phyloP scores from a whole-genome alignment of 306 rosid species.

The Citrullus mucosospermus region DNA sequence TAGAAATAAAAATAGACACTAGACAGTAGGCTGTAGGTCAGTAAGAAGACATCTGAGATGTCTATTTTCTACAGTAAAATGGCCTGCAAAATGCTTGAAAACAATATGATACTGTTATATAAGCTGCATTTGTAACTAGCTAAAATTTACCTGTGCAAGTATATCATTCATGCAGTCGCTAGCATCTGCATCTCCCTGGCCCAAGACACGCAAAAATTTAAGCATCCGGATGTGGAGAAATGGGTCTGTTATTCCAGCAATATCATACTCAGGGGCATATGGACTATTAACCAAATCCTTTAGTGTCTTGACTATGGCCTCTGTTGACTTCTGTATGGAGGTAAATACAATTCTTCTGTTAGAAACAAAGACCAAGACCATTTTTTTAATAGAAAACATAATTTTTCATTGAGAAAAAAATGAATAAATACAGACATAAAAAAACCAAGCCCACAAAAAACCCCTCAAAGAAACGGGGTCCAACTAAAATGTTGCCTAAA shows the following conservation, averaged over 20 bases:
- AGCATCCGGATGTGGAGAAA: constrained; percentile 92
- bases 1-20: background rate
- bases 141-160: constrained; percentile 86
- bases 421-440: too few species aligned
- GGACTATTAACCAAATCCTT: constrained; percentile 86
- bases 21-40: background rate
- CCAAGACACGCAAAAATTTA: constrained; percentile 75
- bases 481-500: too few species aligned
- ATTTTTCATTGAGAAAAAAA: too few species aligned
- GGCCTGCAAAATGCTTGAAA: background rate
- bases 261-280: constrained; percentile 88
- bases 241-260: constrained; percentile 96
- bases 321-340: constrained; percentile 71
- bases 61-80: background rate
- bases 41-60: background rate
- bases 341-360: constrained; percentile 16
- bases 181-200: constrained; percentile 87
- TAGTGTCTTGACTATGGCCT: constrained; percentile 71
- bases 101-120: background rate
- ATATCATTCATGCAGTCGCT: constrained; percentile 94
- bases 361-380: background rate
- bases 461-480: too few species aligned
- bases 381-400: too few species aligned
- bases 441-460: too few species aligned
- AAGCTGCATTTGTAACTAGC: background rate